Base-by-base conservation (phyloP, 495 filamentous ascomycete species). In the Neurospora sp. region DNA sequence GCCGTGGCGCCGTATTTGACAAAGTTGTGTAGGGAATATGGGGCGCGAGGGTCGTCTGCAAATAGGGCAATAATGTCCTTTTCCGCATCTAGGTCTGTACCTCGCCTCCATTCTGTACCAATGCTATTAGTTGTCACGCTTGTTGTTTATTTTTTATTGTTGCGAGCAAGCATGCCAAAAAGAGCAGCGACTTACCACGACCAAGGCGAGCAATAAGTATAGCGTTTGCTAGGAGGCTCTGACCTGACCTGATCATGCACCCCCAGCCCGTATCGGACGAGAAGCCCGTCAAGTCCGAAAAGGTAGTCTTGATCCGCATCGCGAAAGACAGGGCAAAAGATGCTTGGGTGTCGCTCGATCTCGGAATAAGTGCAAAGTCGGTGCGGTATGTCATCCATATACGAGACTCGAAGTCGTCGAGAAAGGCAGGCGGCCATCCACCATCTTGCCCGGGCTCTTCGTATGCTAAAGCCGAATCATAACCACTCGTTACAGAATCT, bases 371-470 rank as follows among this genome's bases (percentile, higher is more conserved):
- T 5, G 90, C 84, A 79, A 99, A 99, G 77, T 91, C 91, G 31
- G 90, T 95, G 69, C 96, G 91, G 78, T 99, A 99, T 12, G 96
- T 98, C 85, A 99, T 91, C 96, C 96, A 99, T 81, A 97, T 89
- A 72, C 89, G 88, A 7, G 94, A 93, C 81, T 97, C 95, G 77
- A 98, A 97, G 80, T 99, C 96, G 70, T 93, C 91, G 71, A 98
- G 83, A 77, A 98, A 99, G 5, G 87, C 87, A 11, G 89, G 83
- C 35, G 96, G 96, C 96, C 96, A 99, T 66, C 90, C 89, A 31
- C 88, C 87, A 74, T 90, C 88, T 37, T 80, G 79, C 23, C 79
- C 80, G 37, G 79, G 78, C 73, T 87, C 84, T 70, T 86, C 83
- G 76, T 85, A 86, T 6, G 84, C 83, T 37, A 86, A 77, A 7